These are phyloP conservation scores for Candida khao-thaluensis DNA, from an alignment of 805 yeast species.

Conservation along the genomic window DNA sequence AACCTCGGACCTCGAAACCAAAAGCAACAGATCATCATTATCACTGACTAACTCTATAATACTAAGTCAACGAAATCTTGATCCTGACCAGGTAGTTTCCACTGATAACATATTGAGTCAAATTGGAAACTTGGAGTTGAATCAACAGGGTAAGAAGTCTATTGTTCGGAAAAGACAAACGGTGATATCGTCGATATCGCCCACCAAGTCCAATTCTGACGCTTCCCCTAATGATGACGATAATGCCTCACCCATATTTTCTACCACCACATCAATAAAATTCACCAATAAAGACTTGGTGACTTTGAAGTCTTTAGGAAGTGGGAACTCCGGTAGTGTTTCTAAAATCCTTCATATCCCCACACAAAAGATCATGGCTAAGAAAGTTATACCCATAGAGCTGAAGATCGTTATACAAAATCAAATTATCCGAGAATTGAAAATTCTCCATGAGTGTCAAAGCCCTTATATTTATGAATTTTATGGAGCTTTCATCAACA, in stretches of 20 bases:
- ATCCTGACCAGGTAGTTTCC: conserved; percentile 24
- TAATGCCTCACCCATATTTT: conserved; percentile 27
- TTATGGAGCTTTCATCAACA: conserved; percentile 80
- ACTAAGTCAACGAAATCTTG: conserved; percentile 21
- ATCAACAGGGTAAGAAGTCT: conserved; percentile 12
- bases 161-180: conserved; percentile 36
- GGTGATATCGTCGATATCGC: conserved; percentile 42
- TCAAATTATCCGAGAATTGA: conserved; percentile 83
- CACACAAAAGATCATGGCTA: conserved; percentile 84
- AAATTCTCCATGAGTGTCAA: conserved; percentile 87
- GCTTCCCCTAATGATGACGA: conserved; percentile 10
- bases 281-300: conserved; percentile 61
- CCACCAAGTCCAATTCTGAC: conserved; percentile 30
- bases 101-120: conserved; percentile 26
- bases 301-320: conserved; percentile 74
- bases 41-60: conserved; percentile 12
- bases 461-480: conserved; percentile 82
- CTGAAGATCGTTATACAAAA: conserved; percentile 73
- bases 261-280: conserved; percentile 32
- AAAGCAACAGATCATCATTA: conserved; percentile 12
- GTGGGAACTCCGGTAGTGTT: conserved; percentile 94
- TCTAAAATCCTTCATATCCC: conserved; percentile 86
- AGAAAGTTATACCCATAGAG: conserved; percentile 83
- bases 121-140: conserved; percentile 26
- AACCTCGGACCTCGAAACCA: not conserved